Base-by-base conservation (phyloP, 805 yeast genomes). In the Suhomyces emberorum region DNA sequence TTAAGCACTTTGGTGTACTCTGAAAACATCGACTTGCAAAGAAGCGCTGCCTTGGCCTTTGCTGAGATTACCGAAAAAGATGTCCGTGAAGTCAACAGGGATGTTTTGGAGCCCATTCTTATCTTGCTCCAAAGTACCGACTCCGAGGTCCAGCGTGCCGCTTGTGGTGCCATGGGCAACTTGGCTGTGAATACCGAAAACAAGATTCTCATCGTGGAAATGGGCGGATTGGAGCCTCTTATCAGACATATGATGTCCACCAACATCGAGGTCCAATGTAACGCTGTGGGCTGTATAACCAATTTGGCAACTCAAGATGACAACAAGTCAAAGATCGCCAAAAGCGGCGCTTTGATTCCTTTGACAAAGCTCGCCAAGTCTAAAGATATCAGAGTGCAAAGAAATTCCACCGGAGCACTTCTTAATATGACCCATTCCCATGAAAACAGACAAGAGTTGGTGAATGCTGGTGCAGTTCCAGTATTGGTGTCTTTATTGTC, bases 251-350 rank as follows among this genome's bases (percentile, higher is more conserved):
- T 93, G 99, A 83, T 88, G 83, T 83, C 95, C 28, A 78, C 93
- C 37, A 93, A 93, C 55, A 95, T 93, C 40, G 99, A 93, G 62
- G 98, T 93, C 26, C 98, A 93, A 65, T 93, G 99, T 63, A 93
- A 93, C 58, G 98, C 99, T 2, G 98, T 93, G 39, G 99, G 99
- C 12, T 93, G 98, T 61, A 89, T 93, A 55, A 93, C 99, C 24
- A 93, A 93, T 58, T 76, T 93, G 61, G 98, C 98, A 6, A 93
- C 98, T 5, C 96, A 87, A 64, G 99, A 93, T 63, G 96, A 88
- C 54, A 93, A 93, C 66, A 93, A 93, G 62, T 81, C 93, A 35
- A 88, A 88, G 59, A 93, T 93, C 52, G 99, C 99, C 15, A 83
- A 88, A 32, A 82, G 95, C 15, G 99, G 98, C 14, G 98, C 98